Conservation (phyloP, 2,329 filamentous ascomycete genomes). For the Aspergillus fumigatiaffinis region DNA sequence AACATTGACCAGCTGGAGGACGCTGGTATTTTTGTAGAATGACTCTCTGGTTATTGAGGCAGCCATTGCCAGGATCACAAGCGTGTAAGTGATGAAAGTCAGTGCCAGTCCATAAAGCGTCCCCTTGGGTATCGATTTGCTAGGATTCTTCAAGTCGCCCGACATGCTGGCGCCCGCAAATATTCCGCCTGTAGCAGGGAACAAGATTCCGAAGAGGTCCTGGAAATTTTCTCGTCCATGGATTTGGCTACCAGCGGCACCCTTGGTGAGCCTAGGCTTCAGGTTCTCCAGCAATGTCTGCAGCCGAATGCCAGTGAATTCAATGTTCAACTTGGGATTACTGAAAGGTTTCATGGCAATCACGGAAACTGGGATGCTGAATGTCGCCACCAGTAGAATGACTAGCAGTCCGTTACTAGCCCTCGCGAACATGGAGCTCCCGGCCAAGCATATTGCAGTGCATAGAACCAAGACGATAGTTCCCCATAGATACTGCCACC, state of each 20-base stretch:
- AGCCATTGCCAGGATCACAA: conserved; percentile 76
- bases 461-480: conserved; percentile 68
- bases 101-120: conserved; percentile 72
- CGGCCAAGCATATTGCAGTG: conserved; percentile 71
- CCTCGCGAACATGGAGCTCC: conserved; percentile 73
- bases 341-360: conserved; percentile 65
- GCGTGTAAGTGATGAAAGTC: conserved; percentile 70
- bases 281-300: conserved; percentile 71
- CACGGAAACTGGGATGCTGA: conserved; percentile 80
- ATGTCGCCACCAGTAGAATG: conserved; percentile 66
- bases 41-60: conserved; percentile 70
- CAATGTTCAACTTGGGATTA: conserved; percentile 58
- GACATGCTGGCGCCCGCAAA: conserved; percentile 82
- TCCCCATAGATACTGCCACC: conserved; percentile 72
- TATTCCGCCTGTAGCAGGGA: conserved; percentile 64
- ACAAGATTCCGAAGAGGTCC: conserved; percentile 80
- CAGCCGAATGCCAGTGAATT: conserved; percentile 73
- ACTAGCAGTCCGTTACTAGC: conserved; percentile 73
- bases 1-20: conserved; percentile 75
- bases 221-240: conserved; percentile 67
- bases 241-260: conserved; percentile 59
- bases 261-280: conserved; percentile 61
- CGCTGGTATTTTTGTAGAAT: conserved; percentile 69
- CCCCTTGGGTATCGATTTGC: conserved; percentile 79
- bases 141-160: conserved; percentile 76